A percentile compares a stretch with the other conserved stretches of the same genome.
These are phyloP conservation scores for Saccharomycopsis capsularis DNA, from an alignment of 805 yeast species.

Conservation along the genomic window DNA sequence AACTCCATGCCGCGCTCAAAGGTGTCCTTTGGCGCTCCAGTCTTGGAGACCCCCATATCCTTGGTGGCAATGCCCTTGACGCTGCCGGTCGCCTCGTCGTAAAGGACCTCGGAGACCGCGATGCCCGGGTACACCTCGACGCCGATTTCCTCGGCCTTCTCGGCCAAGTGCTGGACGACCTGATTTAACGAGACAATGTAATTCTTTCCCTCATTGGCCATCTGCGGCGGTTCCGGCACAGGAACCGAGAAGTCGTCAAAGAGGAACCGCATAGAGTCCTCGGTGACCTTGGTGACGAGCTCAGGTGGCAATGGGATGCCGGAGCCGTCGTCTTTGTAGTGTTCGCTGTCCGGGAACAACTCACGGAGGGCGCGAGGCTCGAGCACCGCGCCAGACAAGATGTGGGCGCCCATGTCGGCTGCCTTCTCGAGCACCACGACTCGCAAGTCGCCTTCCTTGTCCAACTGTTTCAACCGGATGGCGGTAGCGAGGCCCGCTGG, in stretches of 20 bases:
- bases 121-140: conserved; percentile 92
- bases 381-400: conserved; percentile 86
- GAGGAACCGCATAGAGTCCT: conserved; percentile 67
- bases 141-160: conserved; percentile 86
- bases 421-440: conserved; percentile 91
- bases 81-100: conserved; percentile 36
- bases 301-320: conserved; percentile 77
- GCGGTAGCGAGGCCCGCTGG: conserved; percentile 97
- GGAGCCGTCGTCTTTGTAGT: conserved; percentile 40
- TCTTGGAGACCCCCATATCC: conserved; percentile 77
- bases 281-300: conserved; percentile 63
- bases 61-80: conserved; percentile 90
- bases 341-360: conserved; percentile 64
- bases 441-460: conserved; percentile 63
- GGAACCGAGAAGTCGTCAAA: conserved; percentile 56
- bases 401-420: conserved; percentile 88
- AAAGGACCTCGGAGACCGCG: conserved; percentile 73
- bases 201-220: conserved; percentile 74
- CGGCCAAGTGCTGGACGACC: conserved; percentile 76
- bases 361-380: conserved; percentile 88
- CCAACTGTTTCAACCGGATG: conserved; percentile 79
- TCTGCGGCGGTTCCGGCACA: conserved; percentile 89
- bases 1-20: conserved; percentile 98
- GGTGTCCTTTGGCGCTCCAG: conserved; percentile 67
- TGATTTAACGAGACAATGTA: conserved; percentile 78